Conservation (phyloP, 768 basidiomycete genomes). For the Amanita pseudoporphyria region DNA sequence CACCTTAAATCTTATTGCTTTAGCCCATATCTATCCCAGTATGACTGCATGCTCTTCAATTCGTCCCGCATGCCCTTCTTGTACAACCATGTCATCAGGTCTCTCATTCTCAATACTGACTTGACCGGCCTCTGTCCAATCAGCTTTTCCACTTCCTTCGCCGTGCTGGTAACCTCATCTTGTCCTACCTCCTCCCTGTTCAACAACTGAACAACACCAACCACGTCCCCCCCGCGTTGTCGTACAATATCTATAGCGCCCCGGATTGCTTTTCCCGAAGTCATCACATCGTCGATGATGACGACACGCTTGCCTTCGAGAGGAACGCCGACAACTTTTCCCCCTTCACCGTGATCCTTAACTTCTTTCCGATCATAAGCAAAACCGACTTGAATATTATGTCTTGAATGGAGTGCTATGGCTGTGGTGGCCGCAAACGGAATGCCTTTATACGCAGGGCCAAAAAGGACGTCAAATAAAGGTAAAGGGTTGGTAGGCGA, state of each 20-base stretch:
- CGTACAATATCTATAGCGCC: constrained; percentile 70
- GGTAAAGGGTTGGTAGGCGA: constrained; percentile 23
- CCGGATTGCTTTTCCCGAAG: constrained; percentile 81
- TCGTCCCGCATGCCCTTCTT: constrained; percentile 55
- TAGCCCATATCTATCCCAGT: too few relatives aligned
- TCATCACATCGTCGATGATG: constrained; percentile 95
- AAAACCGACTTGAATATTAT: constrained; percentile 61
- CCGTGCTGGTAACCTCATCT: constrained; percentile 59
- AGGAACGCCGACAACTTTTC: constrained; percentile 77
- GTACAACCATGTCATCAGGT: constrained; percentile 28
- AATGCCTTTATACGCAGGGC: constrained; percentile 97
- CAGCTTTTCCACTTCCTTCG: constrained; percentile 71
- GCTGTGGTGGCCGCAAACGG: constrained; percentile 82
- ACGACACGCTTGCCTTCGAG: constrained; percentile 75
- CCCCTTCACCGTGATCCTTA: constrained; percentile 96
- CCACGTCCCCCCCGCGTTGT: constrained; percentile 65
- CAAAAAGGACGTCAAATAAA: constrained; percentile 78
- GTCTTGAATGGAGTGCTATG: constrained; percentile 58
- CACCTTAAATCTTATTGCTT: too few relatives aligned
- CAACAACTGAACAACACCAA: constrained; percentile 81
- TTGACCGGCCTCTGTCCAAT: constrained; percentile 31
- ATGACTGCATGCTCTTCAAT: constrained; percentile 25
- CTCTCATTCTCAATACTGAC: too few relatives aligned
- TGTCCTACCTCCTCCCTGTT: constrained; percentile 82
- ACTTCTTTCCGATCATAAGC: constrained; percentile 93